Evolutionary conservation across 768 basidiomycete genomes (phyloP).

Genomic region (Pisolithus sp.): DNA sequence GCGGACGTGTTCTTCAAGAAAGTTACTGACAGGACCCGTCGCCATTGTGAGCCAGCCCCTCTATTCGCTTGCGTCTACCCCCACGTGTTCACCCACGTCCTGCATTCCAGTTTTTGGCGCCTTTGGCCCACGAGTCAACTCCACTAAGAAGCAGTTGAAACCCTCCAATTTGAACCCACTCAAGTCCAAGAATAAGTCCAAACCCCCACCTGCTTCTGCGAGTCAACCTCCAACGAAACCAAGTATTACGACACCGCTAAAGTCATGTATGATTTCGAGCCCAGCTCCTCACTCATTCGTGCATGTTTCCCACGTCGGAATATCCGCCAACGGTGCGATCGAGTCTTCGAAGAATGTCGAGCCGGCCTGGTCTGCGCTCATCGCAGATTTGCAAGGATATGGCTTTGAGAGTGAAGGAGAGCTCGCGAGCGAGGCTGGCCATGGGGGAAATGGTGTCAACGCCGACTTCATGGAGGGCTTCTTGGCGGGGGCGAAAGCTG

Average conservation of each 20-base stretch:
- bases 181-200: conserved; percentile 4
- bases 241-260: conserved; percentile 33
- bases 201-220: background rate
- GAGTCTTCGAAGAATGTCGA: conserved; percentile 51
- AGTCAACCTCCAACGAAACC: conserved; percentile 5
- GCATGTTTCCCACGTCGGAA: conserved; percentile 60
- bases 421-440: conserved; percentile 14
- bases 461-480: conserved; percentile 32
- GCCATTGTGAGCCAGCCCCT: conserved; percentile 26
- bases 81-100: background rate
- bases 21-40: conserved; percentile 45
- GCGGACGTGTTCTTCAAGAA: conserved; percentile 56
- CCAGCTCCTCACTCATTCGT: conserved; percentile 58
- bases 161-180: conserved; percentile 5
- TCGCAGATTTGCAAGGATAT: conserved; percentile 36
- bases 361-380: conserved; percentile 45
- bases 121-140: conserved; percentile 18
- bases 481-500: conserved; percentile 9
- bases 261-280: conserved; percentile 42
- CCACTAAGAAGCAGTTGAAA: conserved; percentile 20
- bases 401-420: conserved; percentile 27
- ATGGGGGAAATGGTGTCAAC: conserved; percentile 9
- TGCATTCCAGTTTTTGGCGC: conserved; percentile 18
- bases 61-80: background rate
- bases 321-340: conserved; percentile 43